A percentile compares a stretch with the other conserved stretches of the same genome.
Evolutionary conservation across 2,329 filamentous ascomycete species (phyloP).

Genomic region (Monosporascus sp.): DNA sequence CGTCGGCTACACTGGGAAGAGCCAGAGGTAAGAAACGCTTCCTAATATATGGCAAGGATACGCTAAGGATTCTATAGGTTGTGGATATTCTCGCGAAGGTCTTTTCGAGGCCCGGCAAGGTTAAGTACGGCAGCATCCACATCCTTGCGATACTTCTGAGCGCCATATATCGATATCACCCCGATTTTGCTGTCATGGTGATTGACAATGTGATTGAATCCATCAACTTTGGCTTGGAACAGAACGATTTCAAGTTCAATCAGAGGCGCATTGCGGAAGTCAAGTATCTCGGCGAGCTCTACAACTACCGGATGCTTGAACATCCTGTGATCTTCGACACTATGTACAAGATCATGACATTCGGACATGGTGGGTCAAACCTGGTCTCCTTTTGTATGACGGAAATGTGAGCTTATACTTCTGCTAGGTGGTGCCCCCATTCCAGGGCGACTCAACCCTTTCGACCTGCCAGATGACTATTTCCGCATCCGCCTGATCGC

Average conservation of each 20-base stretch:
- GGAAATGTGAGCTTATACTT: constrained; percentile 11
- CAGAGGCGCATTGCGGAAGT: constrained; percentile 92
- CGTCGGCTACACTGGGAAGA: constrained; percentile 98
- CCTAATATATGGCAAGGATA: neutral
- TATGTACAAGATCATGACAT: constrained; percentile 89
- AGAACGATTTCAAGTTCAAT: constrained; percentile 97
- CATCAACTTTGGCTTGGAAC: constrained; percentile 80
- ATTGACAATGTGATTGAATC: constrained; percentile 90
- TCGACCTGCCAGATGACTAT: constrained; percentile 90
- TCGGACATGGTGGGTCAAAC: constrained; percentile 64
- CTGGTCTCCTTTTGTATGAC: neutral
- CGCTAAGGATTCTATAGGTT: constrained; percentile 40
- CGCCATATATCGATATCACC: constrained; percentile 86
- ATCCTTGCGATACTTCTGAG: constrained; percentile 85
- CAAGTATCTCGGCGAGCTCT: constrained; percentile 93
- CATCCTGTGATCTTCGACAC: constrained; percentile 93
- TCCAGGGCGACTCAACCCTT: constrained; percentile 67
- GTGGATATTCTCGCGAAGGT: constrained; percentile 78
- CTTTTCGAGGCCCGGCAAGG: constrained; percentile 92
- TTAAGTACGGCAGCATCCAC: constrained; percentile 96
- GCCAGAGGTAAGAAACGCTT: constrained; percentile 52
- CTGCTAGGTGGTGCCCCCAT: constrained; percentile 67
- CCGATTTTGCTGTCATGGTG: constrained; percentile 82
- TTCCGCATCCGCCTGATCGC: constrained; percentile 90
- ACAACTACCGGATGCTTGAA: constrained; percentile 96